These are phyloP conservation scores for Chaetomiaceae sp. DNA, from an alignment of 2,329 filamentous ascomycete species.

Conservation along the genomic window DNA sequence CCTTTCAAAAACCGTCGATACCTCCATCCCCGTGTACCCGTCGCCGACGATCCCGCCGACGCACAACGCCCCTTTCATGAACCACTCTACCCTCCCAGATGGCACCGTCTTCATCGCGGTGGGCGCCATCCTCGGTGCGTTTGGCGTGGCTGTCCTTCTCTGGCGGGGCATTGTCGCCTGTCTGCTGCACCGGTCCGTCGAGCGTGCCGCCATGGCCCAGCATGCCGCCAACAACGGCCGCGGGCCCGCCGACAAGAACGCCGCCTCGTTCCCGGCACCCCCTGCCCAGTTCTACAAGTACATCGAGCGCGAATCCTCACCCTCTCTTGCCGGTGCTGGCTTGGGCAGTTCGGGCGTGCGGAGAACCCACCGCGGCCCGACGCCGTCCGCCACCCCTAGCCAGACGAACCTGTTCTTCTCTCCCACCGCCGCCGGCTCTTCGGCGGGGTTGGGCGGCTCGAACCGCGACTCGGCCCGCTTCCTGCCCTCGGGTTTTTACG, in stretches of 20 bases:
- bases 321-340: conserved; percentile 44
- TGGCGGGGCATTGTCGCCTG: conserved; percentile 89
- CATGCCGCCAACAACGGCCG: conserved; percentile 51
- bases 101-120: conserved; percentile 96
- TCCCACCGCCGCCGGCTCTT: conserved; percentile 72
- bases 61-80: conserved; percentile 83
- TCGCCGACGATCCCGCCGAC: conserved; percentile 76
- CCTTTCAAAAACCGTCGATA: conserved; percentile 34
- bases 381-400: conserved; percentile 53
- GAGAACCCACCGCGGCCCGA: conserved; percentile 48
- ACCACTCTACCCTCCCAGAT: conserved; percentile 76
- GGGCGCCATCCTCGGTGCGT: conserved; percentile 78
- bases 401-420: conserved; percentile 86
- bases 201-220: conserved; percentile 74
- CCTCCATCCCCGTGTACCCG: conserved; percentile 55
- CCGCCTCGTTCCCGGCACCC: conserved; percentile 49
- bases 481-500: conserved; percentile 87
- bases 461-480: conserved; percentile 68
- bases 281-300: conserved; percentile 62
- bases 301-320: conserved; percentile 53
- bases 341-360: conserved; percentile 47
- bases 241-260: conserved; percentile 50
- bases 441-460: conserved; percentile 49
- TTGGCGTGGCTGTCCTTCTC: conserved; percentile 73
- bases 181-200: conserved; percentile 86